Base-by-base conservation (phyloP, 805 yeast species). In the Lipomyces lipofer region DNA sequence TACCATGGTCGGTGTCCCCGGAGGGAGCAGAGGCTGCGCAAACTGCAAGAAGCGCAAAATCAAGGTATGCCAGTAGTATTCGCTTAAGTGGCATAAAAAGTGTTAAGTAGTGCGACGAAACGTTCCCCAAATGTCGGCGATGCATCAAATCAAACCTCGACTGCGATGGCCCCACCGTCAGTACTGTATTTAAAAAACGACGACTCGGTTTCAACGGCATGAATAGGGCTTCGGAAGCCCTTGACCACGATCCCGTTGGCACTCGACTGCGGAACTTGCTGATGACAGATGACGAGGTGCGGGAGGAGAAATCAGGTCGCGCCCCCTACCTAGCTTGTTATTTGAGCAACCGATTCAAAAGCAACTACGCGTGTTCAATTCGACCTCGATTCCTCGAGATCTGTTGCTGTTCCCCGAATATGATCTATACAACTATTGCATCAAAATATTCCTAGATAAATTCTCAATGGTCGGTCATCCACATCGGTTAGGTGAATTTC, bases 1-100 rank as follows among this genome's bases (percentile, higher is more conserved):
- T 25, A 10, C 29, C 49, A 54, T 54, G 56, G 59, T 54, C 15
- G 58, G 56, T 8, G 54, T 54, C 10, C 35, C 51, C 35, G 52
- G 55, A 19, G 56, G 58, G 10, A 51, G 56, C 44, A 28, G 59
- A 9, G 56, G 56, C 27, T 54, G 59, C 44, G 29, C 24, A 6
- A 54, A 51, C 49, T 54, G 59, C 47, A 47, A 48, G 28, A 15
- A 28, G 21, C 49, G 59, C 9, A 51, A 48, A 30, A 24, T 54
- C 35, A 54, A 51, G 58, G 55, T 50, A 44, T 25, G 43, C 30
- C 12, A 35, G 24, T 35, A 13, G 13, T 5, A 32, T 15, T 35
- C 22, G 40, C 13, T 43, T 19, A 17, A 8, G 28, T 19, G 8
- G 10, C 39, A 33, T 33, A 2, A 28, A 8, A 9, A n/a, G 33